Percentiles rank a stretch among this genome's conserved stretches.
Conservation (phyloP, 176 grass and related monocot genomes). For the Rhynchospora tenuis region DNA sequence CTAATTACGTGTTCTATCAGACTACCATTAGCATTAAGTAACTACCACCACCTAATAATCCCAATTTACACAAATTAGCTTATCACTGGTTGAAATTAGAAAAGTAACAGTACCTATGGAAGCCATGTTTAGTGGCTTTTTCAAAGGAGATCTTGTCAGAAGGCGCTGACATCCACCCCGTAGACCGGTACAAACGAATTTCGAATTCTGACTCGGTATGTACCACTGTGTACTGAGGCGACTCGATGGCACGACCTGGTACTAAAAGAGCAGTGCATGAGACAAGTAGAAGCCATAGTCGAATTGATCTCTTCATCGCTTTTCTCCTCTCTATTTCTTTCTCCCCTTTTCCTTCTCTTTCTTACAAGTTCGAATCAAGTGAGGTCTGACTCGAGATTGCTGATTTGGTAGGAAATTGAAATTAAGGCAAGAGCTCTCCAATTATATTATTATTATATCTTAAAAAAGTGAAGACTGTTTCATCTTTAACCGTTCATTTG, state of each 20-base stretch:
- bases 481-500: too few species aligned
- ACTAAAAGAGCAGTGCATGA: neutral
- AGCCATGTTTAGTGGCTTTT: slow-evolving; percentile 75
- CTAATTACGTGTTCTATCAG: too few species aligned
- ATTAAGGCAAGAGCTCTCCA: too few species aligned
- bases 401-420: too few species aligned
- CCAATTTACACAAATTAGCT: neutral
- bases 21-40: too few species aligned
- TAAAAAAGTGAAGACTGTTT: too few species aligned
- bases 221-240: slow-evolving; percentile 67
- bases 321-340: neutral
- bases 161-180: slow-evolving; percentile 81
- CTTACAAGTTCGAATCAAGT: too few species aligned
- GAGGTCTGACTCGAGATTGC: too few species aligned
- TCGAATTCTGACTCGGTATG: slow-evolving; percentile 84
- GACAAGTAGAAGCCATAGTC: neutral
- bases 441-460: too few species aligned
- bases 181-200: slow-evolving; percentile 61
- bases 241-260: slow-evolving; percentile 30
- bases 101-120: slow-evolving; percentile 46
- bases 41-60: neutral
- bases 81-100: neutral
- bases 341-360: too few species aligned
- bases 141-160: slow-evolving; percentile 63
- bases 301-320: neutral